Evolutionary conservation across 306 rosid species (phyloP).

Genomic region (Vigna unguiculata): DNA sequence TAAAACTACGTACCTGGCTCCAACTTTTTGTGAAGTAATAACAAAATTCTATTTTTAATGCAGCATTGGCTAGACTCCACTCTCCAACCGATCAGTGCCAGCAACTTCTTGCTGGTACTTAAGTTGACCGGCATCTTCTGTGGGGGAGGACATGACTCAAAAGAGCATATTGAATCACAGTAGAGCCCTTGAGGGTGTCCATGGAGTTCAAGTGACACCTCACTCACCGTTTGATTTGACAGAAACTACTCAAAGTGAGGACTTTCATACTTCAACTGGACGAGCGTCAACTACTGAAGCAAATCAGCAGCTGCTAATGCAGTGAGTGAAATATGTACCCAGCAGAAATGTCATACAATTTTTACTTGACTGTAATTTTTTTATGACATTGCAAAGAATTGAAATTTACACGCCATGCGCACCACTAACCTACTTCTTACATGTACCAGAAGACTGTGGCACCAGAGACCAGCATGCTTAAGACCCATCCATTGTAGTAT

Average conservation of each 20-base stretch:
- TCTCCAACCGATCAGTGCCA: slow-evolving; percentile 60
- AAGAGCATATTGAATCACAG: slow-evolving; percentile 45
- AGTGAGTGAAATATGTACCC: slow-evolving; percentile 66
- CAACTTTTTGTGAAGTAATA: slow-evolving; percentile 28
- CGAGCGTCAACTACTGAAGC: slow-evolving; percentile 54
- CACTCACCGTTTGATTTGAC: slow-evolving; percentile 63
- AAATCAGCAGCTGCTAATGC: slow-evolving; percentile 70
- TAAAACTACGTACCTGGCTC: neutral
- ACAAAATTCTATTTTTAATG: slow-evolving; percentile 33
- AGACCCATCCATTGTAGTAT: slow-evolving; percentile 72
- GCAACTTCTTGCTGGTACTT: slow-evolving; percentile 77
- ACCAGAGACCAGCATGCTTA: slow-evolving; percentile 81
- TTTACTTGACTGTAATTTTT: slow-evolving; percentile 17
- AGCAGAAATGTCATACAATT: neutral
- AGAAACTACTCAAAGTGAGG: slow-evolving; percentile 59
- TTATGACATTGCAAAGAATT: neutral
- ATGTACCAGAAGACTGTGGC: slow-evolving; percentile 76
- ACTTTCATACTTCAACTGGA: slow-evolving; percentile 47
- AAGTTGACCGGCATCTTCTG: slow-evolving; percentile 42
- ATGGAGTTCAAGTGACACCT: slow-evolving; percentile 74
- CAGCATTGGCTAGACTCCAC: slow-evolving; percentile 50
- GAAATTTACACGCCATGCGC: slow-evolving; percentile 4
- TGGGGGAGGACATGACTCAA: slow-evolving; percentile 59
- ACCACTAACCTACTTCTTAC: slow-evolving; percentile 42
- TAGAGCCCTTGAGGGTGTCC: slow-evolving; percentile 78